Evolutionary conservation across 306 rosid genomes (phyloP), one percentile per base, ranked within the genome.

Genomic region (Phaseolus lunatus): DNA sequence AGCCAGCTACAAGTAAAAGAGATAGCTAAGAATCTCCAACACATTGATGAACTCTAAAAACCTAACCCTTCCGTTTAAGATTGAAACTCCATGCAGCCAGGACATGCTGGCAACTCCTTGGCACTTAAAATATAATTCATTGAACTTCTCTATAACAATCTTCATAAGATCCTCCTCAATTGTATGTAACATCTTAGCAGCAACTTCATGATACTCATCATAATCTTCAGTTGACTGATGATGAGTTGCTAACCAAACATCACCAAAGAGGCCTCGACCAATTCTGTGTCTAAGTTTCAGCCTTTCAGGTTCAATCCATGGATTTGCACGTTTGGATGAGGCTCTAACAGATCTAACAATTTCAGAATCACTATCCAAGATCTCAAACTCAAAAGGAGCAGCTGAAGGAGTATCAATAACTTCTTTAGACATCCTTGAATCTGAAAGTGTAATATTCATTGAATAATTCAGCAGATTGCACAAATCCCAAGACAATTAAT

Each of bases 171-270:
- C 93, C 78, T 94, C 98, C 82, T 77, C 88, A 61, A 89, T 80
- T 19, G 88, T 83, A 79, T 84, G 79, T 49, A 95, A 81, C 93
- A 95, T 87, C 88, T 95, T 95, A 80, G 86, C 84, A 67, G 98
- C 97, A 78, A 95, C 96, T 87, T 94, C 98, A 84, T 90, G 97
- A 80, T 76, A 75, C 79, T 88, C 89, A 13, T 92, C 97, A 75
- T 80, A 88, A 73, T 92, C 93, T 65, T 87, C 86, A 65, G 92
- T 88, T 41, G 98, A 89, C 72, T 83, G 97, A 83, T 92, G 97
- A 85, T 77, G 92, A 41, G 98, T 95, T 50, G 93, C 98, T 70
- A 95, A 82, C 97, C 98, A 95, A 81, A 95, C 91, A 80, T 95
- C 98, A 43, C 98, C 98, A 48, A 92, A 90, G 12, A 88, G 88